These are phyloP conservation scores for Gamsiella multidivaricata DNA, from an alignment of 192 early-diverging fungal genomes.

Conservation along the genomic window DNA sequence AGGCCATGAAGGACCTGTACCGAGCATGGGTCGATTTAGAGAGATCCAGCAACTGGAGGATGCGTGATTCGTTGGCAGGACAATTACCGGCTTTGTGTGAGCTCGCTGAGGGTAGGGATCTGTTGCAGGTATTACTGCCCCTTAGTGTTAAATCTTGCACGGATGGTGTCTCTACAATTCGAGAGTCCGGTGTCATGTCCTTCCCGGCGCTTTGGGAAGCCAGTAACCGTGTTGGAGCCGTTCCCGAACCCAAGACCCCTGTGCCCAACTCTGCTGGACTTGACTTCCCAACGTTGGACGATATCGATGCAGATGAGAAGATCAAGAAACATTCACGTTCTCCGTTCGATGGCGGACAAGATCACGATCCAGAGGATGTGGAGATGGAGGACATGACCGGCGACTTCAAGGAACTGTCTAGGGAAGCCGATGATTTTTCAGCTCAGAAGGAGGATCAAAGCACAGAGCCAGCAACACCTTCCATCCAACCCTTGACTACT, in stretches of 20 bases:
- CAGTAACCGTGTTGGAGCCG: conserved; percentile 14
- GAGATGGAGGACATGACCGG: conserved; percentile 45
- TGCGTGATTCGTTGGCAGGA: conserved; percentile 74
- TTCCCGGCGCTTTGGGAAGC: conserved; percentile 36
- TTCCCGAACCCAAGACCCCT: conserved; percentile 3
- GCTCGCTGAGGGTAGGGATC: conserved; percentile 66
- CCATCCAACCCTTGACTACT: conserved; percentile 7
- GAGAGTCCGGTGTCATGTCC: conserved; percentile 62
- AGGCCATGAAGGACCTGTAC: conserved; percentile 71
- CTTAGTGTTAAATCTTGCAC: conserved; percentile 66
- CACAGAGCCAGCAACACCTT: neutral
- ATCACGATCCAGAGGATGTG: conserved; percentile 43
- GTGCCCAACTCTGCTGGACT: conserved; percentile 19
- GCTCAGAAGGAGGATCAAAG: neutral
- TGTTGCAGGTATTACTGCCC: conserved; percentile 75
- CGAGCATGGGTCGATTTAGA: conserved; percentile 75
- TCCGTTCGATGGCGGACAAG: neutral
- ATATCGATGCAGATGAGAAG: conserved; percentile 51
- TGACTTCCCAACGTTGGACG: conserved; percentile 14
- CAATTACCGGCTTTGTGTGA: conserved; percentile 74
- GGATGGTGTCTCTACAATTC: conserved; percentile 64
- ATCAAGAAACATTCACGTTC: neutral
- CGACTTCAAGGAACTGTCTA: neutral
- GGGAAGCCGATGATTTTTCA: neutral
- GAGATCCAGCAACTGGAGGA: conserved; percentile 74